Base-by-base conservation (phyloP, 2,329 filamentous ascomycete species). In the Penicillium sp. region DNA sequence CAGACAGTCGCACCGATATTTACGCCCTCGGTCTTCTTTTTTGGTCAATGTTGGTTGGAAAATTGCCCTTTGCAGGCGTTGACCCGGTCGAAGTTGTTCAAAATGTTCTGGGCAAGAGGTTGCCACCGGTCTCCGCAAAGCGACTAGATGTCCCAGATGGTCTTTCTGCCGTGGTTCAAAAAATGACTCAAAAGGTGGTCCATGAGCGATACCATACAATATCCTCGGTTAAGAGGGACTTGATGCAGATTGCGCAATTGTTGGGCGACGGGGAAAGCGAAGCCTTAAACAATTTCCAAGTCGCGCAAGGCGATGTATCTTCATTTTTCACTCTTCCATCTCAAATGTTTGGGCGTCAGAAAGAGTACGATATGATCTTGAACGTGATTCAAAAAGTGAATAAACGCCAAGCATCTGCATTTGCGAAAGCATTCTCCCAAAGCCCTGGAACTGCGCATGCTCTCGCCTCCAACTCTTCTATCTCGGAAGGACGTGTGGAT, bases 51-150 rank as follows among this genome's bases (percentile, higher is more conserved):
- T 81, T 96, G 49, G 91, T 91, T 1, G 92, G 93, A 30, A 86
- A 89, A 68, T 86, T 90, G 3, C 90, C 92, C 0, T 97, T 95
- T 66, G 88, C 89, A 38, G 94, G 92, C 10, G 84, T 87, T 13
- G 89, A 87, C 0, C 91, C 93, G 0, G 85, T 97, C 60, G 93
- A 97, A 70, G 92, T 97, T 48, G 92, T 98, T 65, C 93, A 97
- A 73, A 92, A 89, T 66, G 92, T 97, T 11, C 82, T 98, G 8
- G 89, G 89, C 51, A 89, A 90, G 65, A 87, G 91, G 49, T 87
- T 97, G 65, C 88, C 91, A 4, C 87, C 87, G 40, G 88, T 95
- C 8, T 91, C 92, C 3, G 86, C 86, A 3, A 86, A 92, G 48
- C 86, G 94, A 54, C 84, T 92, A 62, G 94, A 97, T 71, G 83